phyloP scores from a whole-genome alignment of 2,329 filamentous ascomycete species.

The Fonsecaea pugnacius region DNA sequence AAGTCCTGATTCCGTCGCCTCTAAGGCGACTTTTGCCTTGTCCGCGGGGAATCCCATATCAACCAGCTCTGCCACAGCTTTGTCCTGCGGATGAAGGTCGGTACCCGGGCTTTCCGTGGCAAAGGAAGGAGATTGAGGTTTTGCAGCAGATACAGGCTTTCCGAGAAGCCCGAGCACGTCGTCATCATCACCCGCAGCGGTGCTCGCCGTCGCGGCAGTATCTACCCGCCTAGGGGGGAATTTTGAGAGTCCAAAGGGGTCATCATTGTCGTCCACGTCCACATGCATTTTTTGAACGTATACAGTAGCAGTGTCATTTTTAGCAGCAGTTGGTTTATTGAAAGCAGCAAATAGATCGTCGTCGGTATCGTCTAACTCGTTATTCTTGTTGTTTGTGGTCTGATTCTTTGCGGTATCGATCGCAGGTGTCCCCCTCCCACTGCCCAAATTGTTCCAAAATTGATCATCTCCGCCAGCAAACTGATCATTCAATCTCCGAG shows the following conservation, averaged over 20 bases:
- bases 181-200: slow-evolving; percentile 66
- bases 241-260: slow-evolving; percentile 80
- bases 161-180: slow-evolving; percentile 66
- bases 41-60: slow-evolving; percentile 93
- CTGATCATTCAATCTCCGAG: slow-evolving; percentile 72
- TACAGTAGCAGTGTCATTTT: slow-evolving; percentile 38
- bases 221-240: slow-evolving; percentile 53
- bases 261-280: slow-evolving; percentile 68
- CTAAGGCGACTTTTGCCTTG: slow-evolving; percentile 78
- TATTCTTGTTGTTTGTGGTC: slow-evolving; percentile 6
- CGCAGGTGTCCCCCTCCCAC: slow-evolving; percentile 53
- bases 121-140: slow-evolving; percentile 9
- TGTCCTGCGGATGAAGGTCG: slow-evolving; percentile 65
- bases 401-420: slow-evolving; percentile 26
- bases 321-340: slow-evolving; percentile 47
- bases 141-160: slow-evolving; percentile 58
- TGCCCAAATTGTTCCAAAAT: slow-evolving; percentile 76
- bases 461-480: slow-evolving; percentile 70
- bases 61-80: slow-evolving; percentile 82
- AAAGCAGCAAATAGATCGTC: slow-evolving; percentile 67
- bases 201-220: slow-evolving; percentile 59
- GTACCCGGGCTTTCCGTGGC: slow-evolving; percentile 39
- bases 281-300: slow-evolving; percentile 37
- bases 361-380: slow-evolving; percentile 46
- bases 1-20: slow-evolving; percentile 75